Percentiles rank a stretch among this genome's conserved stretches.
Evolutionary conservation across 345 rosid species (phyloP).

Genomic region (Clausena lansium): DNA sequence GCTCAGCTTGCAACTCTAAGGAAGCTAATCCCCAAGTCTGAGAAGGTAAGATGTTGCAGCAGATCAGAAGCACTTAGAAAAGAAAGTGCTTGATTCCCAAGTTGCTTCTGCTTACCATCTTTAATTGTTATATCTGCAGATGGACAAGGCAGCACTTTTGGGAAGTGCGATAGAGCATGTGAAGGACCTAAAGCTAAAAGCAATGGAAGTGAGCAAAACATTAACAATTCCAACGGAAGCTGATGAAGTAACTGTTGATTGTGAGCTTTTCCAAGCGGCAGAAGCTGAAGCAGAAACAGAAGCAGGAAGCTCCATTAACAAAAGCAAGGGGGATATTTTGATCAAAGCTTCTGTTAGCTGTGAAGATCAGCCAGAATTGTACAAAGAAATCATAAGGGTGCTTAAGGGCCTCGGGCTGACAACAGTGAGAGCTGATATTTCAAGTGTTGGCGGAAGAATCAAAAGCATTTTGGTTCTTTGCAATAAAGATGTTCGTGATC

Average conservation of each 20-base stretch:
- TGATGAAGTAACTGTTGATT: slow-evolving; percentile 65
- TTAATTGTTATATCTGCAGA: slow-evolving; percentile 32
- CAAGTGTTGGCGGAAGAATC: slow-evolving; percentile 74
- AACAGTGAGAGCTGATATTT: slow-evolving; percentile 55
- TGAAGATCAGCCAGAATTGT: slow-evolving; percentile 79
- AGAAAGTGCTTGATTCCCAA: not conserved
- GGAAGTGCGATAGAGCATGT: slow-evolving; percentile 72
- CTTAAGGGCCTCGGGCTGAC: slow-evolving; percentile 49
- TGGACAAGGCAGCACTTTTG: slow-evolving; percentile 90
- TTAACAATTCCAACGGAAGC: slow-evolving; percentile 59
- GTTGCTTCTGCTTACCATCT: not conserved
- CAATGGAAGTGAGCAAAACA: slow-evolving; percentile 48
- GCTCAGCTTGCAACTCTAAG: slow-evolving; percentile 79
- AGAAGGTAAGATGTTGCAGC: slow-evolving; percentile 50
- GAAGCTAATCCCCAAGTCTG: slow-evolving; percentile 82
- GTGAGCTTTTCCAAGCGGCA: slow-evolving; percentile 21
- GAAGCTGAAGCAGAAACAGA: not conserved
- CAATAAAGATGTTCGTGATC: slow-evolving; percentile 19
- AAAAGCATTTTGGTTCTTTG: slow-evolving; percentile 57
- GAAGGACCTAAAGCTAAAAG: slow-evolving; percentile 66
- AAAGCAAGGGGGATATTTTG: slow-evolving; percentile 14
- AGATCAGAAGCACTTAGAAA: too few relatives aligned
- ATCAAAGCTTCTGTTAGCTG: slow-evolving; percentile 77
- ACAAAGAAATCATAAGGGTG: slow-evolving; percentile 56
- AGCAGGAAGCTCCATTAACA: not conserved